Percentiles rank a stretch among this genome's conserved stretches.
Evolutionary conservation across 2,329 filamentous ascomycete genomes (phyloP).

Genomic region (Colletotrichum australisinense): DNA sequence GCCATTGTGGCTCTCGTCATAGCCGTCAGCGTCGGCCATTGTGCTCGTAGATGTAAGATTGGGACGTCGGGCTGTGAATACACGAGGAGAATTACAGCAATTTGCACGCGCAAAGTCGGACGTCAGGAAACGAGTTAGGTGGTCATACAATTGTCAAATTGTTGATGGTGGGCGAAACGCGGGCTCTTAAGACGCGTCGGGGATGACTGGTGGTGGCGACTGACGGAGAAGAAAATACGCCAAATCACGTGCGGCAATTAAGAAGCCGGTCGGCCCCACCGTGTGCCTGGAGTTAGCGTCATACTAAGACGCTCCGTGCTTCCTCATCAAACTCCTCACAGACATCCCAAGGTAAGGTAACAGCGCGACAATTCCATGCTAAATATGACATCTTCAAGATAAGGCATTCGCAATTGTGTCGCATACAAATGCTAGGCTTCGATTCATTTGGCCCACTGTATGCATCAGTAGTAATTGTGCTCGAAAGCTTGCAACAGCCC

Average conservation of each 20-base stretch:
- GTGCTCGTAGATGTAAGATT: constrained; percentile 6
- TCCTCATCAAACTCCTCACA: no score
- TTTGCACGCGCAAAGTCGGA: not conserved
- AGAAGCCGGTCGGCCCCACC: not conserved
- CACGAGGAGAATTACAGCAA: not conserved
- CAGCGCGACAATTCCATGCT: not conserved
- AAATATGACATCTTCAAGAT: no score
- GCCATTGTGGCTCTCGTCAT: constrained; percentile 72
- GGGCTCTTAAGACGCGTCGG: constrained; percentile 46
- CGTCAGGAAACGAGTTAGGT: not conserved
- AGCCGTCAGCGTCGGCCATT: constrained; percentile 67
- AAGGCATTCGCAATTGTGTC: no score
- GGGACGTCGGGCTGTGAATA: not conserved
- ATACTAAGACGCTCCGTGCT: not conserved
- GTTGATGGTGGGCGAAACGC: not conserved
- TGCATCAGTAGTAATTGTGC: no score
- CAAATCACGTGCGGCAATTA: constrained; percentile 49
- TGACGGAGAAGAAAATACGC: constrained; percentile 44
- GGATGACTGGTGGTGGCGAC: constrained; percentile 38
- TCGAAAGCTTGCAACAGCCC: no score
- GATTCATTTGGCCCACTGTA: no score
- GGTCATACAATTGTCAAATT: not conserved
- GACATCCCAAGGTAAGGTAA: no score
- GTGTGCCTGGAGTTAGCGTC: constrained; percentile 22
- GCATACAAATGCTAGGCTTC: no score